phyloP scores from a whole-genome alignment of 1,139 yeast genomes.

The Saccharomyces hybrid region DNA sequence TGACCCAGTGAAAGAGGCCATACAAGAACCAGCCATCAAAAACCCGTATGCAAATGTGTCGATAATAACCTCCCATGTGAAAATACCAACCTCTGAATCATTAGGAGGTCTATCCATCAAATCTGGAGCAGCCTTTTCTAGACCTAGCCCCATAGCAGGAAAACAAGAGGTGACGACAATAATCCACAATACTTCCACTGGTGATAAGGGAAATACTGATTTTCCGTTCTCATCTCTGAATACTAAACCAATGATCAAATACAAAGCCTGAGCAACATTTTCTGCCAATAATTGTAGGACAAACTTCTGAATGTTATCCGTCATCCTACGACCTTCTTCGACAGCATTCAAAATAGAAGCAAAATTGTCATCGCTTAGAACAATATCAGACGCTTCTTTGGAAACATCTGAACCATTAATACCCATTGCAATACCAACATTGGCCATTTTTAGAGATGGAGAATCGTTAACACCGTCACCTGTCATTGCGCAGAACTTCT shows the following conservation, averaged over 20 bases:
- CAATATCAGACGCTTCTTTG: slow-evolving; percentile 98
- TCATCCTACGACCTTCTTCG: slow-evolving; percentile 95
- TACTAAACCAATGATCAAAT: slow-evolving; percentile 63
- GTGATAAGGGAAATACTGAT: slow-evolving; percentile 71
- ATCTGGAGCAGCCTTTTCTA: slow-evolving; percentile 92
- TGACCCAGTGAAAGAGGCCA: slow-evolving; percentile 56
- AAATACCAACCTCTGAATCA: slow-evolving; percentile 70
- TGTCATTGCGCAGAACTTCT: slow-evolving; percentile 97
- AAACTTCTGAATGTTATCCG: slow-evolving; percentile 87
- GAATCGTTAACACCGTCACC: slow-evolving; percentile 99
- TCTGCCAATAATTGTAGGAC: slow-evolving; percentile 91
- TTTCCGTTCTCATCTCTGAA: slow-evolving; percentile 73
- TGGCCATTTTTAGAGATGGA: slow-evolving; percentile 95
- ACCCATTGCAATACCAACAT: slow-evolving; percentile 97
- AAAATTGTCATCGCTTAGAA: slow-evolving; percentile 91
- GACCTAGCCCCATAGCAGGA: slow-evolving; percentile 96
- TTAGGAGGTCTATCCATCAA: slow-evolving; percentile 96
- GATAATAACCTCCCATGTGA: slow-evolving; percentile 57
- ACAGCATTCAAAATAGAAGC: slow-evolving; percentile 88
- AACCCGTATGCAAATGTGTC: slow-evolving; percentile 74
- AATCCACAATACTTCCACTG: slow-evolving; percentile 97
- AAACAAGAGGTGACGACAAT: slow-evolving; percentile 98
- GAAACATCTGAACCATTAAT: slow-evolving; percentile 96
- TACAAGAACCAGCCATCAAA: slow-evolving; percentile 66
- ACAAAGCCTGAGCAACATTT: slow-evolving; percentile 80